A percentile compares a stretch with the other conserved stretches of the same genome.
Evolutionary conservation across 2,329 filamentous ascomycete species (phyloP).

Genomic region (Fusarium sp.): DNA sequence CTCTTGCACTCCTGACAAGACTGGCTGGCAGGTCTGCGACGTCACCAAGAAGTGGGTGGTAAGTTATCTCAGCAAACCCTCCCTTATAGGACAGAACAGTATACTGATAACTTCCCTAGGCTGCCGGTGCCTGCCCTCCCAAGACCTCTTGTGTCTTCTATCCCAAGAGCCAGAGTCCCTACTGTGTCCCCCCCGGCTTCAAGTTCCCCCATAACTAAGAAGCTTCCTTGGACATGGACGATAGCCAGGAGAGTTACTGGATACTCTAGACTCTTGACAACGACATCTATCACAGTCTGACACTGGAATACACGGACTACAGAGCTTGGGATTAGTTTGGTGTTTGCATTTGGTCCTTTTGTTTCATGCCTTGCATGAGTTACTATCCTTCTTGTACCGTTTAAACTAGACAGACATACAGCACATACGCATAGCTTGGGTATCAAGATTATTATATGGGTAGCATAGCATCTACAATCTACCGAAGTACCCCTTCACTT

Average conservation of each 20-base stretch:
- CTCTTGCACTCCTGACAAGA: conserved; percentile 43
- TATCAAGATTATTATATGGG: conserved; percentile 34
- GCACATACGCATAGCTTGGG: conserved; percentile 21
- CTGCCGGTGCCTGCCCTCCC: conserved; percentile 51
- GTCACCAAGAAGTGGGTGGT: conserved; percentile 48
- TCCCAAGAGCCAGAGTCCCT: conserved; percentile 50
- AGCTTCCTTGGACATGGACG: neutral
- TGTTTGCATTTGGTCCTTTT: conserved; percentile 27
- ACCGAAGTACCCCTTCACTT: conserved; percentile 22
- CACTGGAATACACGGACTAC: neutral
- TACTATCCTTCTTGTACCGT: conserved; percentile 40
- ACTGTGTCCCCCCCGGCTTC: conserved; percentile 52
- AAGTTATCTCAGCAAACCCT: conserved; percentile 35
- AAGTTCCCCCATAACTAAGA: conserved; percentile 42
- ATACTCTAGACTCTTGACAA: neutral
- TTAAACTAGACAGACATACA: conserved; percentile 22
- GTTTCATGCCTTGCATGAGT: conserved; percentile 46
- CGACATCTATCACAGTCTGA: conserved; percentile 5
- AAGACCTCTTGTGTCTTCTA: conserved; percentile 53
- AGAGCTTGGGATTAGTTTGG: neutral
- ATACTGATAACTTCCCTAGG: conserved; percentile 36
- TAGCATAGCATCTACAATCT: conserved; percentile 38
- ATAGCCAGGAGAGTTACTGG: conserved; percentile 15
- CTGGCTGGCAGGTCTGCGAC: conserved; percentile 52
- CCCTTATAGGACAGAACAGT: neutral